These are phyloP conservation scores for Penicillium sp. DNA, from an alignment of 2,329 filamentous ascomycete species.

Conservation along the genomic window DNA sequence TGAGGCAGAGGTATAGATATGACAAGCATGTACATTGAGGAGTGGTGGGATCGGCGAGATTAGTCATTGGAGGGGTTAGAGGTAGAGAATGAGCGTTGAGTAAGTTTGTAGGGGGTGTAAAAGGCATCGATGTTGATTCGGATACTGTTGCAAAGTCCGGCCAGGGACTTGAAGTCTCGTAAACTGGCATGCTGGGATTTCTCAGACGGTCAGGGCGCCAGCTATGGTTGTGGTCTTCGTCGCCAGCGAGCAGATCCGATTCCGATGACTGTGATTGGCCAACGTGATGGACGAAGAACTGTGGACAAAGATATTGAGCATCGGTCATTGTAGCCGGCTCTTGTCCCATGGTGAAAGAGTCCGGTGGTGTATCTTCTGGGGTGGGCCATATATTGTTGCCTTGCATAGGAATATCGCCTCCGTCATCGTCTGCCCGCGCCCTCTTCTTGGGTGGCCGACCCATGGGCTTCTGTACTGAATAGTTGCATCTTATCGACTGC, in stretches of 20 bases:
- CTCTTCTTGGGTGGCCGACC: constrained; percentile 54
- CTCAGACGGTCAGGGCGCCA: constrained; percentile 34
- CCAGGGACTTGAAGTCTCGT: constrained; percentile 44
- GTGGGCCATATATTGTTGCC: constrained; percentile 33
- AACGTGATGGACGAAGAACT: constrained; percentile 24
- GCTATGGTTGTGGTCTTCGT: constrained; percentile 36
- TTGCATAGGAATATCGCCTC: constrained; percentile 22
- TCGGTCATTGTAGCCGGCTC: constrained; percentile 32
- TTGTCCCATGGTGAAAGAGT: constrained; percentile 23
- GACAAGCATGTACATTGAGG: constrained; percentile 49
- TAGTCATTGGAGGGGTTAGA: constrained; percentile 31
- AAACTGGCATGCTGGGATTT: constrained; percentile 34
- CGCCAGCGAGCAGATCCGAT: constrained; percentile 29
- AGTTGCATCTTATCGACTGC: constrained; percentile 51
- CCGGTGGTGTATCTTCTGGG: constrained; percentile 29
- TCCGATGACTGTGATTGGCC: constrained; percentile 21
- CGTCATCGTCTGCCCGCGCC: constrained; percentile 39
- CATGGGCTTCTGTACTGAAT: constrained; percentile 57
- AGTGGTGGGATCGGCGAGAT: constrained; percentile 26
- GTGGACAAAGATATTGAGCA: constrained; percentile 38
- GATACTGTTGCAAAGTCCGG: constrained; percentile 50
- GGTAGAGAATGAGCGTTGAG: constrained; percentile 30
- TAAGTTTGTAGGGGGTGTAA: constrained; percentile 31
- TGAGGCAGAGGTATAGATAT: constrained; percentile 52
- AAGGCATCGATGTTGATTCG: constrained; percentile 38